A percentile compares a stretch with the other conserved stretches of the same genome.
These are phyloP conservation scores for Rhodotorula kratochvilovae DNA, from an alignment of 768 basidiomycete species.

Conservation along the genomic window DNA sequence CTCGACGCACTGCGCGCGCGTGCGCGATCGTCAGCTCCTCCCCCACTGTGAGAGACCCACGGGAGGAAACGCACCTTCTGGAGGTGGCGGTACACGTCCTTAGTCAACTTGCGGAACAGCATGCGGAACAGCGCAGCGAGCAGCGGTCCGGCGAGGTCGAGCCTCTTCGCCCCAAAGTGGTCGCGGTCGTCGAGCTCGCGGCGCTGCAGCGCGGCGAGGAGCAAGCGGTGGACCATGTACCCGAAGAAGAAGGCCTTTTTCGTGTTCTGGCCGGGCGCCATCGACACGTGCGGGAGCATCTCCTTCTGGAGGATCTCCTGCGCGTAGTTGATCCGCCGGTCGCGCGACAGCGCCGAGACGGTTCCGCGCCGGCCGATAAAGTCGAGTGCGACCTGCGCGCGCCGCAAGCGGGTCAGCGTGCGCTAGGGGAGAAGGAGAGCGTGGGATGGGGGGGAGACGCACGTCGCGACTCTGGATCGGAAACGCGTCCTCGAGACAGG, in stretches of 20 bases:
- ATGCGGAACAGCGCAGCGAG: slow-evolving; percentile 96
- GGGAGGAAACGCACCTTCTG: slow-evolving; percentile 68
- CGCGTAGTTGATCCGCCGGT: slow-evolving; percentile 89
- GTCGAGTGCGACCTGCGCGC: slow-evolving; percentile 66
- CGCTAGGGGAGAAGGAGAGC: neutral
- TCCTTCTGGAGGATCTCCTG: slow-evolving; percentile 98
- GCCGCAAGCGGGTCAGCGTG: neutral
- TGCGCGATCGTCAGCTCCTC: neutral
- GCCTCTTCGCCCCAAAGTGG: slow-evolving; percentile 96
- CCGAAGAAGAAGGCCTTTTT: slow-evolving; percentile 99
- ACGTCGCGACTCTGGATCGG: slow-evolving; percentile 97
- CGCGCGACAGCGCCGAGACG: slow-evolving; percentile 81
- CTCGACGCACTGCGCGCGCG: slow-evolving; percentile 73
- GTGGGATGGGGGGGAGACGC: slow-evolving; percentile 16
- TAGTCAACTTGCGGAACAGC: slow-evolving; percentile 92
- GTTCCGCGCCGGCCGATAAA: slow-evolving; percentile 98
- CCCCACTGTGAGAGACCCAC: no score
- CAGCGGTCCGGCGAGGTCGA: slow-evolving; percentile 91
- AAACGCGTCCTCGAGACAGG: slow-evolving; percentile 96
- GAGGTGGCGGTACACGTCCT: slow-evolving; percentile 91
- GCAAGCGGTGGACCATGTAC: slow-evolving; percentile 95
- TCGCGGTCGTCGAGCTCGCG: slow-evolving; percentile 97
- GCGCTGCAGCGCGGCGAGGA: slow-evolving; percentile 87
- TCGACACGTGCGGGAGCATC: slow-evolving; percentile 95
- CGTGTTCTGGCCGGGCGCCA: slow-evolving; percentile 89